A percentile compares a stretch with the other conserved stretches of the same genome.
Evolutionary conservation across 345 rosid genomes (phyloP).

Genomic region (Rhizophora mangle): DNA sequence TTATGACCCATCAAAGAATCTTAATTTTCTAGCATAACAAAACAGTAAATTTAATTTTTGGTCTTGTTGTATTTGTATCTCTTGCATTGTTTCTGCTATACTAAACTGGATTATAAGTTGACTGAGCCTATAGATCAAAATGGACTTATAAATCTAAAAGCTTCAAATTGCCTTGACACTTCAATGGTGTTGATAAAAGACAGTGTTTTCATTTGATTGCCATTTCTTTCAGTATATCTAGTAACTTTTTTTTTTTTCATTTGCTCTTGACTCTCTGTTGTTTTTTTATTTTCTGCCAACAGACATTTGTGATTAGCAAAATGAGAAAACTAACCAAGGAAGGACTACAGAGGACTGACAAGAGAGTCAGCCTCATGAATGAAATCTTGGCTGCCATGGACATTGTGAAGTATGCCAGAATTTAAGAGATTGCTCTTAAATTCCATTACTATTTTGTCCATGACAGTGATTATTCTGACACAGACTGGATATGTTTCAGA

Average conservation of each 20-base stretch:
- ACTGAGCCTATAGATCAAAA: not conserved
- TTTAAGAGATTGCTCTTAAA: not conserved
- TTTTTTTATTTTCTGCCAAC: conserved; percentile 4
- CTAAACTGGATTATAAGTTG: not conserved
- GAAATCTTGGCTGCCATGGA: conserved; percentile 36
- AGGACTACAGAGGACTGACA: conserved; percentile 34
- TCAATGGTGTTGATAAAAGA: not conserved
- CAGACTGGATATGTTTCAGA: conserved; percentile 11
- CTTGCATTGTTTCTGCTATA: not conserved
- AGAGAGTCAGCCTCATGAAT: conserved; percentile 37
- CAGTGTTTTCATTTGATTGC: not conserved
- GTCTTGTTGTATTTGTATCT: not conserved
- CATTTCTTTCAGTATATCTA: not conserved
- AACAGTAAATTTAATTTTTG: too few relatives aligned
- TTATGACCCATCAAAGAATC: too few relatives aligned
- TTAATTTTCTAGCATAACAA: too few relatives aligned
- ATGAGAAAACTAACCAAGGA: conserved; percentile 33
- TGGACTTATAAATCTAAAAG: not conserved
- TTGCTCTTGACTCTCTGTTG: too few relatives aligned
- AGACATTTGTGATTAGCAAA: conserved; percentile 29
- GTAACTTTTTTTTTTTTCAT: not conserved
- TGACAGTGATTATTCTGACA: conserved; percentile 4
- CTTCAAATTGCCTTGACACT: not conserved
- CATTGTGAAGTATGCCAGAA: conserved; percentile 27
- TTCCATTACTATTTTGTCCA: not conserved